Conservation (phyloP, 2,329 filamentous ascomycete genomes). For the Fusarium sp. region DNA sequence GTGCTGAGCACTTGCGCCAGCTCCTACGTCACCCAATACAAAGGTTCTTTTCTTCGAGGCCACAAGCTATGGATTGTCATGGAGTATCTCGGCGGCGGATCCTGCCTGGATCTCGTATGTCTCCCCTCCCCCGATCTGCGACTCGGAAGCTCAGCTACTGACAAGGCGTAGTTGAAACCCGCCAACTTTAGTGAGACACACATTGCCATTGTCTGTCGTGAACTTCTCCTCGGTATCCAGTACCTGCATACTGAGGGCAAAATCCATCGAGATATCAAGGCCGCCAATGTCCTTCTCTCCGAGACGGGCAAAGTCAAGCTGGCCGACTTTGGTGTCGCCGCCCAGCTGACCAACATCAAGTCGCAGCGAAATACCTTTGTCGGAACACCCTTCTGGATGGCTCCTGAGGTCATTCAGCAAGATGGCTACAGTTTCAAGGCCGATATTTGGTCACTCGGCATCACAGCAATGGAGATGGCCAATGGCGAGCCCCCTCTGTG, state of each 20-base stretch:
- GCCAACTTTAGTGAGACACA: conserved; percentile 89
- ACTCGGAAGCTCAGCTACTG: conserved; percentile 3
- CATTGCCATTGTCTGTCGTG: conserved; percentile 93
- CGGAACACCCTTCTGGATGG: conserved; percentile 98
- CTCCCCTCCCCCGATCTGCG: neutral
- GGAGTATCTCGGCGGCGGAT: conserved; percentile 96
- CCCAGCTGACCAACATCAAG: conserved; percentile 97
- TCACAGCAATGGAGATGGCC: conserved; percentile 91
- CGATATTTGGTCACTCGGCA: conserved; percentile 93
- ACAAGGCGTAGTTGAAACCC: conserved; percentile 78
- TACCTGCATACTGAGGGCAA: conserved; percentile 96
- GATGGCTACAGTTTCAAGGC: conserved; percentile 87
- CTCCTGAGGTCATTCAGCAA: conserved; percentile 92
- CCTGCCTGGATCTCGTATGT: conserved; percentile 89
- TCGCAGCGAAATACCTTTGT: conserved; percentile 98
- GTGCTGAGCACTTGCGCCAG: conserved; percentile 95
- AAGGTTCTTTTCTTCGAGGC: conserved; percentile 93
- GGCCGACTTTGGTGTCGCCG: conserved; percentile 96
- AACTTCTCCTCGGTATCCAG: conserved; percentile 88
- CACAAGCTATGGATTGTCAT: conserved; percentile 99
- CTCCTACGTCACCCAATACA: conserved; percentile 95
- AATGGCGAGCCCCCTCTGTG: conserved; percentile 90
- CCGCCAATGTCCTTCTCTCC: conserved; percentile 94
- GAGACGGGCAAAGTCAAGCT: conserved; percentile 92
- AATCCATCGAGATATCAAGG: conserved; percentile 97